Evolutionary conservation across 2,329 filamentous ascomycete genomes (phyloP).

Genomic region (Aspergillus brasiliensis): DNA sequence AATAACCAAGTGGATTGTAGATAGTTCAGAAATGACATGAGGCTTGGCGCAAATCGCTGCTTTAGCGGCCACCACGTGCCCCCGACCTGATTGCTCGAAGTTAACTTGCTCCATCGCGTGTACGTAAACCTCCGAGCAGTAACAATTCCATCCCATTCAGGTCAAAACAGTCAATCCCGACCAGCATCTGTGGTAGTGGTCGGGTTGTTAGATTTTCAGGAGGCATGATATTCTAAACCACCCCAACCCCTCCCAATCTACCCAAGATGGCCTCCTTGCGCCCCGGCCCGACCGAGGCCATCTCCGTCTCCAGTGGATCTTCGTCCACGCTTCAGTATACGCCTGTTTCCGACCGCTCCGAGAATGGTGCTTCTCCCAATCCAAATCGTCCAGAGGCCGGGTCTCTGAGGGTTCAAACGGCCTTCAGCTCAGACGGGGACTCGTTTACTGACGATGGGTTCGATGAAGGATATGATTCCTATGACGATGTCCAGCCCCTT

Average conservation of each 20-base stretch:
- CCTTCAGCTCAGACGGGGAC: conserved; percentile 29
- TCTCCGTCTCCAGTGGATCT: conserved; percentile 23
- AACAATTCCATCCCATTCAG: background rate
- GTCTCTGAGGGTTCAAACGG: conserved; percentile 37
- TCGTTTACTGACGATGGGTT: conserved; percentile 27
- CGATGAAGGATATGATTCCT: conserved; percentile 32
- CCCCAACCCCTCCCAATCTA: background rate
- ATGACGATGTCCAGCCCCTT: conserved; percentile 22
- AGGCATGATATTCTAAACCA: conserved; percentile 7
- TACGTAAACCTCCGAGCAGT: background rate
- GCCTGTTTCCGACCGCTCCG: conserved; percentile 37
- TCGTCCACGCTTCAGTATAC: conserved; percentile 35
- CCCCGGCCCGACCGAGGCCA: conserved; percentile 28
- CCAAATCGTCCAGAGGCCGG: conserved; percentile 21
- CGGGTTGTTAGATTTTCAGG: background rate
- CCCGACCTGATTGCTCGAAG: background rate
- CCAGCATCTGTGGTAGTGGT: background rate
- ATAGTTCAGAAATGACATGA: background rate
- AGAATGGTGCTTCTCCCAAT: conserved; percentile 20
- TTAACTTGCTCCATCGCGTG: background rate
- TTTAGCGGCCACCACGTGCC: conserved; percentile 16
- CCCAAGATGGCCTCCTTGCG: conserved; percentile 28
- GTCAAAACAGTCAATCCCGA: background rate
- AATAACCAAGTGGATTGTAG: background rate
- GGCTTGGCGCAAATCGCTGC: conserved; percentile 14